Conservation (phyloP, 768 basidiomycete species). For the Rhizopogon vesiculosus region DNA sequence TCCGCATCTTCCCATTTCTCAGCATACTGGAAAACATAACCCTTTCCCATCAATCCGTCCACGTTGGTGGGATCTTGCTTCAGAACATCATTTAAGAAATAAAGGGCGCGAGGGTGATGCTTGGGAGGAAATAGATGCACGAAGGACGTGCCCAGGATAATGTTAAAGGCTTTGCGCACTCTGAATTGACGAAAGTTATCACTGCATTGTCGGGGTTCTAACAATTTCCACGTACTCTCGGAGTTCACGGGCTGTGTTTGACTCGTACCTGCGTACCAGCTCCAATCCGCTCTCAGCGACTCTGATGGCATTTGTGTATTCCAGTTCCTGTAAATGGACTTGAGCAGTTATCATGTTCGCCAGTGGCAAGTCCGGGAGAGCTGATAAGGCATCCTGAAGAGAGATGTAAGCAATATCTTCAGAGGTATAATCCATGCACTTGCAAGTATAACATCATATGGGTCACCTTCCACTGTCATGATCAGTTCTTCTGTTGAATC, state of each 20-base stretch:
- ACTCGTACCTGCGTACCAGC: constrained; percentile 48
- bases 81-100: constrained; percentile 72
- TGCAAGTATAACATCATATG: constrained; percentile 61
- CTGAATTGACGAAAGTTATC: constrained; percentile 31
- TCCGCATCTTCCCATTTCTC: constrained; percentile 67
- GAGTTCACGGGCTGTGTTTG: constrained; percentile 51
- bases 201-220: not conserved
- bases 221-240: constrained; percentile 34
- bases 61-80: constrained; percentile 55
- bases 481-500: constrained; percentile 18
- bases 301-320: constrained; percentile 70
- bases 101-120: constrained; percentile 75
- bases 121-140: constrained; percentile 88
- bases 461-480: constrained; percentile 38
- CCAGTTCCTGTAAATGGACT: constrained; percentile 61
- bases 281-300: constrained; percentile 68
- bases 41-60: constrained; percentile 67
- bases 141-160: constrained; percentile 67
- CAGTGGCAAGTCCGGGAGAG: constrained; percentile 52
- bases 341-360: constrained; percentile 63
- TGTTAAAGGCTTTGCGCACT: constrained; percentile 62
- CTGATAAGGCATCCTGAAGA: constrained; percentile 50
- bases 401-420: not conserved
- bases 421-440: constrained; percentile 13
- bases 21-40: constrained; percentile 62